Conservation (phyloP, 495 filamentous ascomycete genomes). For the Hyphodiscus hymeniophilus region DNA sequence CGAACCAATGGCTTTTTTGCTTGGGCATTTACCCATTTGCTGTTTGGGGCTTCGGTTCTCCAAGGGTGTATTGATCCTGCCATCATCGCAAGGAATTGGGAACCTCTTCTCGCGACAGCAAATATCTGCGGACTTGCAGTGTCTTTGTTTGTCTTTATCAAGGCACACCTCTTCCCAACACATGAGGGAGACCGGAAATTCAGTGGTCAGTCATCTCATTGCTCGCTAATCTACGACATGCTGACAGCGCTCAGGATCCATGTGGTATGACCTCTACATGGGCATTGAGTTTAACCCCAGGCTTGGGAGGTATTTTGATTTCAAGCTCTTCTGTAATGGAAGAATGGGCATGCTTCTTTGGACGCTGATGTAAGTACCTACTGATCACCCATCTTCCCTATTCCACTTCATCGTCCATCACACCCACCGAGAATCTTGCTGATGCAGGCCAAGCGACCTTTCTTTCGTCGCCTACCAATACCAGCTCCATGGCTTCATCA, state of each 20-base stretch:
- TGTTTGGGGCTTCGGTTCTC: conserved; percentile 19
- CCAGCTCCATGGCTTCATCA: conserved; percentile 33
- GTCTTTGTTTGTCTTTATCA: conserved; percentile 28
- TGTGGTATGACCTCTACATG: conserved; percentile 37
- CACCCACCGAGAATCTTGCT: background rate
- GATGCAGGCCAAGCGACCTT: conserved; percentile 27
- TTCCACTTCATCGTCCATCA: too few species aligned
- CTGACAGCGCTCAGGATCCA: conserved; percentile 24
- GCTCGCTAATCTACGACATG: background rate
- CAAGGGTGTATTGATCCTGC: conserved; percentile 30
- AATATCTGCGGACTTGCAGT: conserved; percentile 34
- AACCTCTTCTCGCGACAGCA: conserved; percentile 30
- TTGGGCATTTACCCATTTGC: conserved; percentile 32
- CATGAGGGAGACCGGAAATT: conserved; percentile 36
- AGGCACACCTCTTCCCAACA: conserved; percentile 33
- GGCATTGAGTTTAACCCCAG: conserved; percentile 43
- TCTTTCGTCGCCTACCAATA: conserved; percentile 40
- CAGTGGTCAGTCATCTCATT: conserved; percentile 27
- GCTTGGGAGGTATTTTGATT: conserved; percentile 37
- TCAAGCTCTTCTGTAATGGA: conserved; percentile 43
- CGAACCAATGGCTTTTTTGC: conserved; percentile 32
- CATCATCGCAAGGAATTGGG: conserved; percentile 35
- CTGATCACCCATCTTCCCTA: too few species aligned
- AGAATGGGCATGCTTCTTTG: conserved; percentile 30
- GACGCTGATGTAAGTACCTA: conserved; percentile 28